phyloP scores from a whole-genome alignment of 257 asterid species.

The Lycium barbarum region DNA sequence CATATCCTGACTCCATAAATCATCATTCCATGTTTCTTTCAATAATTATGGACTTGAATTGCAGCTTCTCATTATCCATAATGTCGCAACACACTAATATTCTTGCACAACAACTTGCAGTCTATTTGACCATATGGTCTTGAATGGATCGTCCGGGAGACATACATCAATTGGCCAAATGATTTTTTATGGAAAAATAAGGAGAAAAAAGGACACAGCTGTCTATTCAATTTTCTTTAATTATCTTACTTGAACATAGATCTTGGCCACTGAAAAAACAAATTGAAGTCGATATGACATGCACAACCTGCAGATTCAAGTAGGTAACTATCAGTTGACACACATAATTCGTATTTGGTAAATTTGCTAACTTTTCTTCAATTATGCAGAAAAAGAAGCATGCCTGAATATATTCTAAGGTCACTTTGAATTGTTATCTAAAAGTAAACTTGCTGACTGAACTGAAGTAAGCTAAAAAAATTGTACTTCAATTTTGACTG shows the following conservation, averaged over 20 bases:
- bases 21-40: not conserved
- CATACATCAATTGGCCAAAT: not conserved
- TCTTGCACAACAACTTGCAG: not conserved
- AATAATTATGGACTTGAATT: not conserved
- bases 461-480: too few species aligned
- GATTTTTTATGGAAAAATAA: not conserved
- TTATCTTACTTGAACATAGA: constrained; percentile 81
- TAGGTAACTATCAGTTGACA: not conserved
- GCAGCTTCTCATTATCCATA: not conserved
- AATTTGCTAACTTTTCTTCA: not conserved
- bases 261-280: constrained; percentile 47
- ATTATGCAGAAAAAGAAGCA: not conserved
- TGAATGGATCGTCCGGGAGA: not conserved
- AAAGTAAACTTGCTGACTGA: not conserved
- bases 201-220: not conserved
- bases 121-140: not conserved
- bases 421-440: too few species aligned
- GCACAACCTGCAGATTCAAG: constrained; percentile 49
- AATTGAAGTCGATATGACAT: constrained; percentile 35
- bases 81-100: not conserved
- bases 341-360: not conserved
- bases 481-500: not conserved
- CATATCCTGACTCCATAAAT: not conserved
- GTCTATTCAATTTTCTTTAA: not conserved
- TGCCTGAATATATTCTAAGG: too few species aligned